phyloP scores from a whole-genome alignment of 257 asterid species.

The Jaltomata sinuosa region DNA sequence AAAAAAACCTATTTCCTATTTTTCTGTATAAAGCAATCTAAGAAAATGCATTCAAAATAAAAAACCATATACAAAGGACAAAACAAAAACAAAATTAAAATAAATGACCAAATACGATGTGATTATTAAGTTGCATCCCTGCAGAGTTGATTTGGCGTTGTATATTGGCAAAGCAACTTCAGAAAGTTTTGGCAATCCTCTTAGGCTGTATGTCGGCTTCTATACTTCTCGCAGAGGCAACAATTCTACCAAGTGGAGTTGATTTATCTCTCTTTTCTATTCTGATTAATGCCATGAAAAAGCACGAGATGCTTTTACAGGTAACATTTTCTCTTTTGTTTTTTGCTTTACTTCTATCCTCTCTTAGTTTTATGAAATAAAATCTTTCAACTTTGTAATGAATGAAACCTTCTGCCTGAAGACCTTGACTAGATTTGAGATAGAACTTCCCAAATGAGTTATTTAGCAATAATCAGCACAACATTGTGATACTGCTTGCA shows the following conservation, averaged over 20 bases:
- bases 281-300: slow-evolving; percentile 36
- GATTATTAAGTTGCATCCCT: neutral
- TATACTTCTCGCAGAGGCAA: slow-evolving; percentile 79
- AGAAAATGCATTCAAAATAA: neutral
- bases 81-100: neutral
- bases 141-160: slow-evolving; percentile 72
- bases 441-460: neutral
- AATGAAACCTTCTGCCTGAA: neutral
- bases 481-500: neutral
- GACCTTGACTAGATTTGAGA: neutral
- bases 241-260: slow-evolving; percentile 56
- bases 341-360: neutral
- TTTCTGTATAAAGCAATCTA: neutral
- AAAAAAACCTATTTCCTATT: neutral
- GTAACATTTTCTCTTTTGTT: slow-evolving; percentile 18
- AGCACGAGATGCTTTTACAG: slow-evolving; percentile 57
- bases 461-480: neutral
- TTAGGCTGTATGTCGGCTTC: slow-evolving; percentile 73
- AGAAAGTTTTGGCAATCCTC: slow-evolving; percentile 45
- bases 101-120: neutral
- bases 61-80: neutral
- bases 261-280: slow-evolving; percentile 73
- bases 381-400: neutral
- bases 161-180: slow-evolving; percentile 45
- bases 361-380: neutral